Base-by-base conservation (phyloP, 768 basidiomycete species). In the Glaciozyma antarctica region DNA sequence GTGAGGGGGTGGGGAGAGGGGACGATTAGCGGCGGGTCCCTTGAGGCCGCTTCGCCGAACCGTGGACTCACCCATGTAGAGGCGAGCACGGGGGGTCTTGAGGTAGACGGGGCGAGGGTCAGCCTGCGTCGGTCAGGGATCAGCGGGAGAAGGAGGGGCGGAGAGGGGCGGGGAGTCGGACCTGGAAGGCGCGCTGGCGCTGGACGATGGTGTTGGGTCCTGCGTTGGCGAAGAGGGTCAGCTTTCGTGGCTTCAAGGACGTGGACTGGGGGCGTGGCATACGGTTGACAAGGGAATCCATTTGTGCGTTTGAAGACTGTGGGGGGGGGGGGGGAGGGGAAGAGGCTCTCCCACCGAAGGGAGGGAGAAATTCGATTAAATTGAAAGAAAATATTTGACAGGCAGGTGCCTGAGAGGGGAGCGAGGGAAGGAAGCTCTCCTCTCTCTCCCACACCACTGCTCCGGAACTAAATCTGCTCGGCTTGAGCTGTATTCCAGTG, bases 11-110 rank as follows among this genome's bases (percentile, higher is more conserved):
- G 61, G 58, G 17, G 15, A 24, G 44, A 38, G 45, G 21, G 28
- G 22, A 52, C 26, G 1, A 52, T 52, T 12, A 52, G 51, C 51
- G 51, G 15, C 8, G 51, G 51, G 26, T 26, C 5, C n/a, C 51
- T 16, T 7, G 32, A 32, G 32, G 32, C 32, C 32, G 32, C 51
- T 26, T 24, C 1, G 26, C 51, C 15, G 26, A 15, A 52, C 26
- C n/a, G 16, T 28, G 51, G 7, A 30, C 58, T 60, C 53, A 65
- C 67, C 49, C 68, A 69, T 69, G 68, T 69, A 69, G 44, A 69
- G 64, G 21, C 68, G 55, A 7, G 68, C 64, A 10, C 68, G 54
- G 38, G 68, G 68, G n/a, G 44, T 32, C 68, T 69, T 69, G 41
- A 61, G 64, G 64, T 22, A 69, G 38, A 69, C 68, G n/a, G 55